These are phyloP conservation scores for Ophiostoma himal-ulmi DNA, from an alignment of 2,329 filamentous ascomycete species.

Conservation along the genomic window DNA sequence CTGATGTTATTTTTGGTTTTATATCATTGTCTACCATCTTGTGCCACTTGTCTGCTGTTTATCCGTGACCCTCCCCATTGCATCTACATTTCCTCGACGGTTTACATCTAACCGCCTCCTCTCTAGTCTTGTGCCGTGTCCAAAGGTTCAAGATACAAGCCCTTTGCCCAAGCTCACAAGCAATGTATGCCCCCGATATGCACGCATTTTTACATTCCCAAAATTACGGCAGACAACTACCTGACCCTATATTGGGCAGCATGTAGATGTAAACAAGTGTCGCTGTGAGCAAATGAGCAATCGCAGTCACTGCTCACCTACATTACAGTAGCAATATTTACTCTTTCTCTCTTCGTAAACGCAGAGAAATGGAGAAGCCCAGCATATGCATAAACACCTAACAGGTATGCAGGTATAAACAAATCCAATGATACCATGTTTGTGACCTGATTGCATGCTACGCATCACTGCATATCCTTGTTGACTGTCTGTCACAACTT, in stretches of 20 bases:
- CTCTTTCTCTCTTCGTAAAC: not conserved
- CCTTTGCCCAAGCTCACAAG: not conserved
- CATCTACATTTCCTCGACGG: not conserved
- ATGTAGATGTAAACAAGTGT: not conserved
- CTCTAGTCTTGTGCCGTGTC: not conserved
- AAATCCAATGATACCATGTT: not conserved
- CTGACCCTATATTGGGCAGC: not conserved
- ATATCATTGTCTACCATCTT: not conserved
- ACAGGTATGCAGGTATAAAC: not conserved
- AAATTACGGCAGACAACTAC: not conserved
- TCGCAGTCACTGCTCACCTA: not conserved
- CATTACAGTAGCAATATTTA: not conserved
- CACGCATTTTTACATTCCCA: not conserved
- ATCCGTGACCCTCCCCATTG: not conserved
- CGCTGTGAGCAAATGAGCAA: not conserved
- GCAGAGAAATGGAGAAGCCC: not conserved
- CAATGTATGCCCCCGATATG: not conserved
- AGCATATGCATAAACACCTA: slow-evolving; percentile 5
- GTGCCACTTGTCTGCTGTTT: slow-evolving; percentile 4
- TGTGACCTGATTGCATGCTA: not conserved
- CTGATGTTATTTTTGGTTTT: not conserved
- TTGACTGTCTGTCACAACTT: not conserved
- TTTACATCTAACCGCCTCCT: not conserved
- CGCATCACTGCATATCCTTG: not conserved
- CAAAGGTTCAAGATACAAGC: not conserved